A percentile compares a stretch with the other conserved stretches of the same genome.
Evolutionary conservation across 179 eudicot species (phyloP).

Genomic region (Gypsophila paniculata): DNA sequence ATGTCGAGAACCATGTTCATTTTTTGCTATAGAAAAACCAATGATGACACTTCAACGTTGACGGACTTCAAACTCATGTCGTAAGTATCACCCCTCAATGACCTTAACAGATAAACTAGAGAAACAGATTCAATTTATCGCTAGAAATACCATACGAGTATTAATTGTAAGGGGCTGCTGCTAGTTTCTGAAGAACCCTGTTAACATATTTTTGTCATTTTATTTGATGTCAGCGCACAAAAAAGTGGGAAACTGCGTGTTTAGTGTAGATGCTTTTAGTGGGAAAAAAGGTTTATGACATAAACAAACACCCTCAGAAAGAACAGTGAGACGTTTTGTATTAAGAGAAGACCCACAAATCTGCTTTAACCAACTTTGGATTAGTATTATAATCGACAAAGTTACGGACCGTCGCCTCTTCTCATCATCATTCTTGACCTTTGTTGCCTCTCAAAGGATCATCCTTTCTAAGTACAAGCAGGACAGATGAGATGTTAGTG

Average conservation of each 20-base stretch:
- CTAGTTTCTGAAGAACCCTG: conserved; percentile 26
- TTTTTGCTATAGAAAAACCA: too few relatives aligned
- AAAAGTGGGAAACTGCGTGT: conserved; percentile 38
- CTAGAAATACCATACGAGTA: background rate
- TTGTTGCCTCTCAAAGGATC: conserved; percentile 30
- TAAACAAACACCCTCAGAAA: conserved; percentile 23
- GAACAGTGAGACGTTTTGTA: background rate
- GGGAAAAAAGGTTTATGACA: conserved; percentile 21
- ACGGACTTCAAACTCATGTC: background rate
- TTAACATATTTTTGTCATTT: conserved; percentile 17
- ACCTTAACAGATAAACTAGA: background rate
- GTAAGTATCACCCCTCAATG: too few relatives aligned
- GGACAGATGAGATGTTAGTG: conserved; percentile 32
- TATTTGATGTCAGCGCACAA: conserved; percentile 34
- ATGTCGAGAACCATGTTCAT: too few relatives aligned
- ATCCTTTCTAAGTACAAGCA: conserved; percentile 22
- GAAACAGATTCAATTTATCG: background rate
- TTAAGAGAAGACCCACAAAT: conserved; percentile 17
- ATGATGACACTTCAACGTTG: background rate
- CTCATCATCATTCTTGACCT: conserved; percentile 27
- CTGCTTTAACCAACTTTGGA: conserved; percentile 21
- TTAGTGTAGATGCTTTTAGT: conserved; percentile 28
- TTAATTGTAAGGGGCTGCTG: conserved; percentile 18
- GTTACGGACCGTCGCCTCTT: conserved; percentile 22
- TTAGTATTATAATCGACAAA: conserved; percentile 7